A percentile compares a stretch with the other conserved stretches of the same genome.
Conservation (phyloP, 352 stramenopile genomes). For the Pythium pyrilobum region DNA sequence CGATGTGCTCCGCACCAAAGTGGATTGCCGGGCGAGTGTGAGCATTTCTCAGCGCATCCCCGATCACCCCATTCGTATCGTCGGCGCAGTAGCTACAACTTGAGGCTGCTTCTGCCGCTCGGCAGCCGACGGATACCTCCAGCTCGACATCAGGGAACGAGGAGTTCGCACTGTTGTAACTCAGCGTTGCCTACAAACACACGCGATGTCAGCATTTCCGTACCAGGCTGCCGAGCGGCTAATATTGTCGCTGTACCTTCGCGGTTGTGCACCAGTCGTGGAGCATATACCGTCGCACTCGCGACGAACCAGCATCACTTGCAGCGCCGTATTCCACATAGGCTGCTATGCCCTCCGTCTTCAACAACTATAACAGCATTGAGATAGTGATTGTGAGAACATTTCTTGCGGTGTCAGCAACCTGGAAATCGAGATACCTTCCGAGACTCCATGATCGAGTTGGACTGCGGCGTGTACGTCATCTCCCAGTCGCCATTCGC, state of each 20-base stretch:
- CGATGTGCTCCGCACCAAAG: slow-evolving; percentile 71
- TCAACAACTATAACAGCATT: slow-evolving; percentile 40
- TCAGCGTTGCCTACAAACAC: slow-evolving; percentile 36
- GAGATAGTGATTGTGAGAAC: neutral
- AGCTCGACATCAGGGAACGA: slow-evolving; percentile 80
- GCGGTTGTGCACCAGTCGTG: slow-evolving; percentile 77
- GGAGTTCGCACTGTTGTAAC: slow-evolving; percentile 73
- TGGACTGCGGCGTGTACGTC: slow-evolving; percentile 70
- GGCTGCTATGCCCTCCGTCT: slow-evolving; percentile 50
- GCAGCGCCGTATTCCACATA: slow-evolving; percentile 65
- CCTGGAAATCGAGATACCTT: slow-evolving; percentile 41
- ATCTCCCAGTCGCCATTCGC: slow-evolving; percentile 72
- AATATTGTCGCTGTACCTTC: slow-evolving; percentile 36
- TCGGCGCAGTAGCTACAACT: slow-evolving; percentile 17
- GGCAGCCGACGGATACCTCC: slow-evolving; percentile 53
- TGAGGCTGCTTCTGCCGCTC: slow-evolving; percentile 4
- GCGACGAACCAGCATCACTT: neutral
- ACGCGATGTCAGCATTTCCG: neutral
- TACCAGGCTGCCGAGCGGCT: neutral
- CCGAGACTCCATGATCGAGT: slow-evolving; percentile 66
- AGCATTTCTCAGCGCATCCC: neutral
- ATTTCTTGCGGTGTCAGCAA: neutral
- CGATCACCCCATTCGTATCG: neutral
- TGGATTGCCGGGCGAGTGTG: slow-evolving; percentile 50
- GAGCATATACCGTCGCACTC: slow-evolving; percentile 68